Percentiles rank a stretch among this genome's conserved stretches.
These are phyloP conservation scores for Pleurotus tuoliensis DNA, from an alignment of 768 basidiomycete genomes.

Conservation along the genomic window DNA sequence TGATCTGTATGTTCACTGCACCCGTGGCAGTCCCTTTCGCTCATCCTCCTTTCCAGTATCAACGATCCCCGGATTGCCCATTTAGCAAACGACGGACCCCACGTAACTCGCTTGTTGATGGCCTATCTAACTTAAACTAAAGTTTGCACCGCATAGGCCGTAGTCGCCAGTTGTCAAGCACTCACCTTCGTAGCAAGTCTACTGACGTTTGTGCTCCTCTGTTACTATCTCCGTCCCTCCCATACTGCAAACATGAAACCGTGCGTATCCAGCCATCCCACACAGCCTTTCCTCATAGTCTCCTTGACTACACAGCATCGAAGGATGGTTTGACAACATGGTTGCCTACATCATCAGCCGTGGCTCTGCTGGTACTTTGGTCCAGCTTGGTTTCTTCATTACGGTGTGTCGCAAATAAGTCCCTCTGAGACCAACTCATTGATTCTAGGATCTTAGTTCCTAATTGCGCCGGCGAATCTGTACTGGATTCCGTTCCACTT, in stretches of 20 bases:
- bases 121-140: background rate
- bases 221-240: constrained; percentile 12
- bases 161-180: constrained; percentile 11
- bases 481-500: constrained; percentile 26
- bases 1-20: constrained; percentile 12
- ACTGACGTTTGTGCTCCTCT: constrained; percentile 7
- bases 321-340: constrained; percentile 15
- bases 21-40: background rate
- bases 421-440: too few relatives aligned
- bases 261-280: constrained; percentile 1
- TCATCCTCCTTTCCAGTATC: background rate
- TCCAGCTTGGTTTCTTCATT: constrained; percentile 18
- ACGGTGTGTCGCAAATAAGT: constrained; percentile 10
- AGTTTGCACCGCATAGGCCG: background rate
- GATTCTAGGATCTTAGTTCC: constrained; percentile 14
- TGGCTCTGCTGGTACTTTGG: constrained; percentile 12
- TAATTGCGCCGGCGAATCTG: constrained; percentile 14
- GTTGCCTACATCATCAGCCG: constrained; percentile 15
- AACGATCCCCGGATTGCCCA: background rate
- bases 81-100: background rate
- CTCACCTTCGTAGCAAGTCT: constrained; percentile 13
- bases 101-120: background rate
- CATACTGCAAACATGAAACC: constrained; percentile 7
- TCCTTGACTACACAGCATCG: background rate
- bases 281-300: background rate